Conservation (phyloP, 148 eudicot genomes). For the Arctostaphylos glauca region DNA sequence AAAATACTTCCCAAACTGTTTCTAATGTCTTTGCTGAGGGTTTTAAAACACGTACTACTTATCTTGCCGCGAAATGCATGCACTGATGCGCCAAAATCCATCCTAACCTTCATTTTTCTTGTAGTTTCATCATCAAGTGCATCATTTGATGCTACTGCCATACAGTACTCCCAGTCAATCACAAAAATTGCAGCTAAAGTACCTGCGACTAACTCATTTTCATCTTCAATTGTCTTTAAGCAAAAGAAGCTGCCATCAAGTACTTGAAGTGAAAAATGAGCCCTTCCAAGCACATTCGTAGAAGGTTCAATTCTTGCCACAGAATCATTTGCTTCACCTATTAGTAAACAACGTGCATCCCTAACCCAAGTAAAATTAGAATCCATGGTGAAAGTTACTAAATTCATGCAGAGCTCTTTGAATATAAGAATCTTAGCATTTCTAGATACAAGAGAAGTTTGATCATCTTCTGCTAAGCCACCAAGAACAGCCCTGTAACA, state of each 20-base stretch:
- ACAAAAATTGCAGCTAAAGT: conserved; percentile 51
- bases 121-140: conserved; percentile 31
- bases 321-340: conserved; percentile 28
- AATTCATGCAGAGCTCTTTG: conserved; percentile 45
- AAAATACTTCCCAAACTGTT: conserved; percentile 39
- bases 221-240: conserved; percentile 47
- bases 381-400: conserved; percentile 47
- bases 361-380: conserved; percentile 60
- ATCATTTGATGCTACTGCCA: conserved; percentile 32
- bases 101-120: conserved; percentile 33
- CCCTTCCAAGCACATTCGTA: conserved; percentile 43
- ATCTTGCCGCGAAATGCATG: conserved; percentile 51
- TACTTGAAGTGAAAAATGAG: conserved; percentile 65
- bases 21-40: conserved; percentile 38
- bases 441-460: conserved; percentile 48
- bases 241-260: conserved; percentile 59
- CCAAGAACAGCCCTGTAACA: conserved; percentile 79
- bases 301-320: conserved; percentile 26
- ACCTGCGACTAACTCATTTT: conserved; percentile 46
- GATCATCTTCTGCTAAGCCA: conserved; percentile 50
- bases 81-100: conserved; percentile 48
- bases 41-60: conserved; percentile 37
- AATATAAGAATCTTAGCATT: conserved; percentile 46
- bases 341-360: conserved; percentile 40
- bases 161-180: conserved; percentile 67